A percentile compares a stretch with the other conserved stretches of the same genome.
Evolutionary conservation across 352 stramenopile genomes (phyloP).

Genomic region (Pythium inflatum): DNA sequence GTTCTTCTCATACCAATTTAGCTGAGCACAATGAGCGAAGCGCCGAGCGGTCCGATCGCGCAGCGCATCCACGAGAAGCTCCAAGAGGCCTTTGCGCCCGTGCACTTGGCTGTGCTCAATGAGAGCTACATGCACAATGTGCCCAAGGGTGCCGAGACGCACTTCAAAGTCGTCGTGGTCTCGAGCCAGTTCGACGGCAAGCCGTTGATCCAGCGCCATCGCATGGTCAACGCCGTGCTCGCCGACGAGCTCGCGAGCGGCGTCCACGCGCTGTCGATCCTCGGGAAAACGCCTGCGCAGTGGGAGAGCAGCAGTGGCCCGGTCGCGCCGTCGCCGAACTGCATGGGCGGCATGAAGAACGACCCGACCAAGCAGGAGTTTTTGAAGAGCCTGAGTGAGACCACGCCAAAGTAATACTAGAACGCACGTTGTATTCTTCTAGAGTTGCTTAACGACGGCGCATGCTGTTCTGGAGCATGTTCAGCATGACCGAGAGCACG

Average conservation of each 20-base stretch:
- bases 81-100: slow-evolving; percentile 53
- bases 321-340: slow-evolving; percentile 72
- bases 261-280: slow-evolving; percentile 95
- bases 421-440: neutral
- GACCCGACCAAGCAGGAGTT: slow-evolving; percentile 75
- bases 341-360: slow-evolving; percentile 70
- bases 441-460: slow-evolving; percentile 45
- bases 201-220: slow-evolving; percentile 88
- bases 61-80: slow-evolving; percentile 75
- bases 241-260: slow-evolving; percentile 81
- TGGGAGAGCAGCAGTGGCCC: slow-evolving; percentile 64
- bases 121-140: slow-evolving; percentile 97
- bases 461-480: slow-evolving; percentile 67
- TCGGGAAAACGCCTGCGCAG: slow-evolving; percentile 94
- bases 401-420: neutral
- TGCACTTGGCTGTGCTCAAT: slow-evolving; percentile 91
- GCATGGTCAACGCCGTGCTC: slow-evolving; percentile 91
- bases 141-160: slow-evolving; percentile 92
- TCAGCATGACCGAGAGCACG: slow-evolving; percentile 73
- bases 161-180: slow-evolving; percentile 97
- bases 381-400: slow-evolving; percentile 33
- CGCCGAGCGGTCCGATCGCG: slow-evolving; percentile 47
- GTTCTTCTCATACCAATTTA: neutral
- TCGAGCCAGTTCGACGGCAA: slow-evolving; percentile 90
- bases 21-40: slow-evolving; percentile 40